Base-by-base conservation (phyloP, 495 filamentous ascomycete species). In the Venustampulla echinocandica region DNA sequence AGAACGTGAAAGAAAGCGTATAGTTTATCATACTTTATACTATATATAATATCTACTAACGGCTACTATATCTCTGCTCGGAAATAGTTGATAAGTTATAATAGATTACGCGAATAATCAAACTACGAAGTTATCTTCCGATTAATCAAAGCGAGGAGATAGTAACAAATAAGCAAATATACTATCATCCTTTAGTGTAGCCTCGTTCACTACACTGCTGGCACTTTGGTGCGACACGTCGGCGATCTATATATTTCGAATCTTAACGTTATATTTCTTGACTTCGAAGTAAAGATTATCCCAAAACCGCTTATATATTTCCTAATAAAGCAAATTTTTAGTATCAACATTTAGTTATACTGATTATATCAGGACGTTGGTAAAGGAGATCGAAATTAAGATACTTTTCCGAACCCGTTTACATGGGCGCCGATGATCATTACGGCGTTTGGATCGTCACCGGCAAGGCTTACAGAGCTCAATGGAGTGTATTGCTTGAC, bases 231-330 rank as follows among this genome's bases (percentile, higher is more conserved):
- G 75, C 27, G 80, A 75, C 17, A 80, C 77, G 64, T 94, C 87
- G 40, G 83, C 79, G 52, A 90, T 88, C 85, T 84, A 94, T 51
- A 95, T 86, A 41, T 73, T 68, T 44, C 84, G 76, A 50, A 94
- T 82, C 3, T 73, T 70, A 57, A 88, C 71, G n/a, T 72, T 74
- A 42, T 69, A 64, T 13, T 61, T 59, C 42, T 69, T 61, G 2
- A 75, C 68, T 3, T 60, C 57, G 3, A 55, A 50, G 46, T 80
- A 64, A 1, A 95, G 69, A 46, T 90, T 82, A 25, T 82, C 84
- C 80, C 84, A 94, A 2, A 93, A 72, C 1, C 88, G 84, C 57
- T 94, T 88, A 59, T 93, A 95, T 18, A 93, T 71, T 65, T 86
- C 89, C 80, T 87, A 48, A 2, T 14, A n/a, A n/a, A n/a, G n/a